Base-by-base conservation (phyloP, 139 green algal genomes). In the Volvox reticuliferus region DNA sequence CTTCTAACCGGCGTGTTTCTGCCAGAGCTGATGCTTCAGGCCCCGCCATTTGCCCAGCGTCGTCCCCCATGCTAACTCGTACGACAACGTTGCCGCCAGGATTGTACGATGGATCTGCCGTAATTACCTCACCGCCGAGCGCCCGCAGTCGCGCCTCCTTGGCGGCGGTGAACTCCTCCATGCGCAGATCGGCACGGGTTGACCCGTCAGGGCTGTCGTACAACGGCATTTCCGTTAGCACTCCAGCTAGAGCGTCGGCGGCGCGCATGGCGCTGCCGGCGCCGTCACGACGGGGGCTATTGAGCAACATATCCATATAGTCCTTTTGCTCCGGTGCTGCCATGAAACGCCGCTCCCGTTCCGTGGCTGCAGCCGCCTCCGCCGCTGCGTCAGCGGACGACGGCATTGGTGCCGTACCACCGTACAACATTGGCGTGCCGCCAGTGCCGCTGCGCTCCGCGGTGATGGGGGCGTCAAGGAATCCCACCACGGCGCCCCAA, bases 141-240 rank as follows among this genome's bases (percentile, higher is more conserved):
- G 78, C 33, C 26, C 78, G 62, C 44, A 91, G 32, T 35, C 79
- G 79, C 44, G 90, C 90, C 82, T 97, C 96, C 91, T 96, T 96
- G 1, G 80, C 78, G 19, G 91, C 67, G 0, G 96, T 96, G 89
- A 98, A 96, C 75, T 96, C 91, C 89, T 98, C 96, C 5, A 93
- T 85, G 26, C 94, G 92, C 75, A 96, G 85, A 65, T 55, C 87
- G 9, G 44, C 44, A 55, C 18, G 87, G 24, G 80, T 92, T 88
- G 12, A 95, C 22, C 30, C 76, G 9, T 68, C 65, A 20, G 36
- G 21, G 20, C 28, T n/a, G 75, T 81, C 75, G 71, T 81, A 55
- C 75, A 18, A 68, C 33, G 73, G 28, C 76, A 61, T 35, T 18
- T 84, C 28, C 37, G 44, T 55, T 26, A 86, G 76, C 67, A 93